Evolutionary conservation across 257 asterid species (phyloP), one percentile per base, ranked within the genome.

Genomic region (Paulownia fortunei): DNA sequence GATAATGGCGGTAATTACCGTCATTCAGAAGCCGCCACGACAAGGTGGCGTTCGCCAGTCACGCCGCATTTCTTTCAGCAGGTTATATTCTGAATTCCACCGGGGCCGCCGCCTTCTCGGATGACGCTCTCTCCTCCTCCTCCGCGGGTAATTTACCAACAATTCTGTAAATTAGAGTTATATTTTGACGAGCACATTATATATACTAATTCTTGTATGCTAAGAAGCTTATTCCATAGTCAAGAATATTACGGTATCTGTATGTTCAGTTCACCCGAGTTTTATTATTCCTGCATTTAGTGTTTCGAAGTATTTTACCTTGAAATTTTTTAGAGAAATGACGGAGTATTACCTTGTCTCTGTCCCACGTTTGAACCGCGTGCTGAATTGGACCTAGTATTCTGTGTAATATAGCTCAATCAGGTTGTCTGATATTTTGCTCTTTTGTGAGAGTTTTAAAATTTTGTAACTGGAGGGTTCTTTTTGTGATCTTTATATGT

Each of bases 41-140:
- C 46, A 91, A 86, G 86, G 84, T 21, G 15, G 94, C 82, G 58
- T 91, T 91, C 37, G 88, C 84, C 4, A 71, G 89, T 2, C 92
- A 91, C 80, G 76, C 92, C 24, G 69, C 90, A 7, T 89, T 87
- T 70, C 74, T 85, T 1, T 82, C 91, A 61, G 81, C 90, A 19
- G 94, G 92, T 6, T 89, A 81, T 49, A 21, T 79, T 44, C 90
- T 87, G 26, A 88, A 82, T 64, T 85, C 88, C 21, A 79, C 91
- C 42, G 94, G 94, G 0, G 84, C 88, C 1, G 19, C 90, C 4
- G 91, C 91, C 63, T 87, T 86, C 49, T 1, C 66, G 2, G 88
- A 83, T 5, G 85, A 84, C 12, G 82, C 80, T 21, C 83, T 88
- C 24, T 39, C 82, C 26, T 81, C 89, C 12, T 51, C 89, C 39